phyloP scores from a whole-genome alignment of 1,284 basidiomycete genomes.

The Mycosarcoma maydis region DNA sequence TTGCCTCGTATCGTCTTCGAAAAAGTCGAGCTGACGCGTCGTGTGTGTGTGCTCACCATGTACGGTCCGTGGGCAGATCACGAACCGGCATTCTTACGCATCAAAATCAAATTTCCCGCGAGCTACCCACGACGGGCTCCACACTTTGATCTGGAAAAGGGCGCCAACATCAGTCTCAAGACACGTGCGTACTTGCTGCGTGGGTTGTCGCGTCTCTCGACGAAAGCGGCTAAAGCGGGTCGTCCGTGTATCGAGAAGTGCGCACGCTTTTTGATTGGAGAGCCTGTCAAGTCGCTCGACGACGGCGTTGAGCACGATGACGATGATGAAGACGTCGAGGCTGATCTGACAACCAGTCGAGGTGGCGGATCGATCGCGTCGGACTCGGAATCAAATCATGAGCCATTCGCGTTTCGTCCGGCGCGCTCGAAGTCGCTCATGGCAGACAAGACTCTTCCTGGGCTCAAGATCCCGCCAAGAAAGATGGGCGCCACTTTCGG shows the following conservation, averaged over 20 bases:
- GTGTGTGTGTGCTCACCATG: slow-evolving; percentile 53
- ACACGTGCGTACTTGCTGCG: slow-evolving; percentile 59
- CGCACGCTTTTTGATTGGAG: slow-evolving; percentile 53
- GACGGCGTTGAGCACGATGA: slow-evolving; percentile 11
- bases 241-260: slow-evolving; percentile 51
- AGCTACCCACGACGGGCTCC: slow-evolving; percentile 55
- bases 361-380: slow-evolving; percentile 15
- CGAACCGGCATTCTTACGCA: slow-evolving; percentile 57
- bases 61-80: slow-evolving; percentile 64
- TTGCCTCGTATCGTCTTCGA: slow-evolving; percentile 54
- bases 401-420: slow-evolving; percentile 19
- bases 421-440: slow-evolving; percentile 2
- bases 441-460: slow-evolving; percentile 3
- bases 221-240: slow-evolving; percentile 19
- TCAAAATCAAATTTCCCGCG: slow-evolving; percentile 56
- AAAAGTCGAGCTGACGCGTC: slow-evolving; percentile 56
- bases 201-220: slow-evolving; percentile 34
- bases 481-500: slow-evolving; percentile 49
- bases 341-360: slow-evolving; percentile 12
- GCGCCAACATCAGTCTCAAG: slow-evolving; percentile 55
- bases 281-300: slow-evolving; percentile 48
- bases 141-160: slow-evolving; percentile 61
- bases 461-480: slow-evolving; percentile 30
- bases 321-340: slow-evolving; percentile 12
- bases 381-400: slow-evolving; percentile 24